phyloP scores from a whole-genome alignment of 2,329 filamentous ascomycete species.

The Chaetoscypha palmicola region DNA sequence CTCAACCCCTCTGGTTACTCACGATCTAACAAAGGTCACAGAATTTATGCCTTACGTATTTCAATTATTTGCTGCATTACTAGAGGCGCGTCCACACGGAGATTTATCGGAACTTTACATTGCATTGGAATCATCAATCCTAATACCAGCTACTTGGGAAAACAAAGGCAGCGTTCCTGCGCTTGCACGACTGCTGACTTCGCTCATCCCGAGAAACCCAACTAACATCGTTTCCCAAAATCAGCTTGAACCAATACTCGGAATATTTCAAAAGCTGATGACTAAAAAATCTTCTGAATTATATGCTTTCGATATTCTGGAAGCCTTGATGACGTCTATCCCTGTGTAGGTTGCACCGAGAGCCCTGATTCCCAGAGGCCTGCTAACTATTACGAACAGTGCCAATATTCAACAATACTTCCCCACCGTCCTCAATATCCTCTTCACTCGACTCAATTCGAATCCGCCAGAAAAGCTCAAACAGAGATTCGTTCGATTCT shows the following conservation, averaged over 20 bases:
- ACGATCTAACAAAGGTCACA: constrained; percentile 36
- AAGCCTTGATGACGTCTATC: constrained; percentile 68
- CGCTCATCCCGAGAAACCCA: constrained; percentile 73
- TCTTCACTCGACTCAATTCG: constrained; percentile 64
- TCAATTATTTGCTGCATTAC: constrained; percentile 83
- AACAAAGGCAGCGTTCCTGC: constrained; percentile 89
- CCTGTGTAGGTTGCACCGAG: constrained; percentile 51
- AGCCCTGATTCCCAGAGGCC: background rate
- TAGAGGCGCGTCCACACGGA: constrained; percentile 78
- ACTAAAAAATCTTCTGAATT: constrained; percentile 61
- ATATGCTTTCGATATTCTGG: constrained; percentile 84
- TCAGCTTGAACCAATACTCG: constrained; percentile 81
- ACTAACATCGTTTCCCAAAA: constrained; percentile 68
- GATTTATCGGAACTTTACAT: constrained; percentile 76
- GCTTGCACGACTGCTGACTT: constrained; percentile 73
- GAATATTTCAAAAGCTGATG: constrained; percentile 90
- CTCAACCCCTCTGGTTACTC: too few relatives aligned
- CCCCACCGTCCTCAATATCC: constrained; percentile 64
- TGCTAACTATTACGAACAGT: constrained; percentile 36
- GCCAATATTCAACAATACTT: constrained; percentile 49
- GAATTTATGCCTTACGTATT: constrained; percentile 97
- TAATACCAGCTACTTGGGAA: constrained; percentile 83
- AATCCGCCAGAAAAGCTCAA: constrained; percentile 70
- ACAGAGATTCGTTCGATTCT: constrained; percentile 85
- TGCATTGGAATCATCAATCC: constrained; percentile 67